Base-by-base conservation (phyloP, 352 stramenopile genomes). In the Globisporangium paddicum region DNA sequence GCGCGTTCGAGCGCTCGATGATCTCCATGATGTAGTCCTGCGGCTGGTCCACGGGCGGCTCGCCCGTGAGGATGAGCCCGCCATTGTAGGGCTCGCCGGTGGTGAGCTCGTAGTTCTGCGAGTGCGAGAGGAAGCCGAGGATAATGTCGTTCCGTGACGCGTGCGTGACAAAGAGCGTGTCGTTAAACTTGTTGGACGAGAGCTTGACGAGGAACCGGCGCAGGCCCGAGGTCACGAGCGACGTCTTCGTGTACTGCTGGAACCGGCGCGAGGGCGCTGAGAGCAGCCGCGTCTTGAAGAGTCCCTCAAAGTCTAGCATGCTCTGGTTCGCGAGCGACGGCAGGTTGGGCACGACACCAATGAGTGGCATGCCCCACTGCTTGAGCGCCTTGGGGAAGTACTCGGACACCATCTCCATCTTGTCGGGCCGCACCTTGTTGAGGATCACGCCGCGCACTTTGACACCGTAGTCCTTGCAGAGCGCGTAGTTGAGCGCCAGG, bases 391-490 rank as follows among this genome's bases (percentile, higher is more conserved):
- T 95, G 23, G 79, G 77, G 61, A 96, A 96, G 58, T 96, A 96
- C 49, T 93, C 82, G 44, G 68, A 60, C 35, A 96, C 69, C 87
- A 96, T 96, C 23, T 86, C 83, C 14, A 92, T 62, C 64, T 93
- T 90, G 51, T 90, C 72, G 30, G 67, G 62, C 1, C 69, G 77
- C 47, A 98, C 93, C 69, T 98, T 98, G 75, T 99, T 99, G 30
- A 99, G 79, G 58, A 99, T 92, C 25, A 98, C 94, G 32, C 96
- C 96, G 25, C 88, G 83, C 59, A 99, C 87, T 8, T 75, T 82
- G 6, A 98, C 96, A 71, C 88, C 84, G 69, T 98, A 87, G n/a
- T 95, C 66, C 62, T 96, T 71, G 71, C 95, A 98, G 68, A 98
- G 79, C 32, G 73, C 77, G 60, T 96, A 87, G 72, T 98, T 99